Evolutionary conservation across 2,329 filamentous ascomycete genomes (phyloP).

Genomic region (Thermothelomyces thermophilus): DNA sequence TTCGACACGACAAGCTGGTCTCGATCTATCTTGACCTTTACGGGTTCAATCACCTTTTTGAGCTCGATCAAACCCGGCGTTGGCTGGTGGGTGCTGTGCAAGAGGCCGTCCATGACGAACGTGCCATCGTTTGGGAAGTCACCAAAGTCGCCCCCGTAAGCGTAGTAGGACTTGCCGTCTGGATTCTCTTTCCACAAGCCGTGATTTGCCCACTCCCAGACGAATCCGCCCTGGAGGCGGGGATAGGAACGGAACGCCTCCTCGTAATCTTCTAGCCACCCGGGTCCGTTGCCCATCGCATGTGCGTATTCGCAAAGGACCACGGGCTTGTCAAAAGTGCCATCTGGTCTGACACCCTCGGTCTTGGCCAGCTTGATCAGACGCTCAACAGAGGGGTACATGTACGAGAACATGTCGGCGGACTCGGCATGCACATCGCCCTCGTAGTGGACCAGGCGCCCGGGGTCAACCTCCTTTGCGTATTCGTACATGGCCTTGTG

Average conservation of each 20-base stretch:
- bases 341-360: constrained; percentile 37
- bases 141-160: constrained; percentile 57
- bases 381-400: constrained; percentile 54
- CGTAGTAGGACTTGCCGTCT: constrained; percentile 43
- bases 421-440: constrained; percentile 53
- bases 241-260: constrained; percentile 54
- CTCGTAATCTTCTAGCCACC: constrained; percentile 62
- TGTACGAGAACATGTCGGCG: constrained; percentile 61
- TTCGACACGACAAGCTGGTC: constrained; percentile 39
- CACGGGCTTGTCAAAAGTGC: constrained; percentile 49
- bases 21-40: constrained; percentile 36
- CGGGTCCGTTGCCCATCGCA: constrained; percentile 71
- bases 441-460: constrained; percentile 60
- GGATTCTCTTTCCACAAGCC: constrained; percentile 44
- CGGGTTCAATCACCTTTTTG: constrained; percentile 52
- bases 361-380: constrained; percentile 41
- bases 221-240: constrained; percentile 58
- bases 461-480: constrained; percentile 50
- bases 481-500: constrained; percentile 62
- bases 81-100: constrained; percentile 47
- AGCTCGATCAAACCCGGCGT: constrained; percentile 51
- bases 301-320: constrained; percentile 53
- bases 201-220: constrained; percentile 63
- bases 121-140: constrained; percentile 54
- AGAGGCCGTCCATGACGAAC: constrained; percentile 57